Evolutionary conservation across 306 rosid genomes (phyloP).

Genomic region (Arachis hypogaea): DNA sequence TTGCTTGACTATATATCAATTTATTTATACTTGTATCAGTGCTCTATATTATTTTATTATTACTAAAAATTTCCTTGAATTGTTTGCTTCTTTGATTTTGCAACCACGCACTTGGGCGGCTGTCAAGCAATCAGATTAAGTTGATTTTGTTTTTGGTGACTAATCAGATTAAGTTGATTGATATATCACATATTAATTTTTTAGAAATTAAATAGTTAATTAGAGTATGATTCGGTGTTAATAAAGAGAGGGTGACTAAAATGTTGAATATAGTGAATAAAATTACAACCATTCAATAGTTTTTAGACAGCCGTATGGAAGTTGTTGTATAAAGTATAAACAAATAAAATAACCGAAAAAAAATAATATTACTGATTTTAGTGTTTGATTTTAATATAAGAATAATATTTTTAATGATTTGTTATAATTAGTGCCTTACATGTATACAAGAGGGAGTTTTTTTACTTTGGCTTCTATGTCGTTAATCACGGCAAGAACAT

Average conservation of each 20-base stretch:
- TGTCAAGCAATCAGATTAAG: slow-evolving; percentile 13
- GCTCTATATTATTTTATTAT: too few species aligned
- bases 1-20: too few species aligned
- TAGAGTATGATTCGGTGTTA: background rate
- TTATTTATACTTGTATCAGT: too few species aligned
- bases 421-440: too few species aligned
- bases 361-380: too few species aligned
- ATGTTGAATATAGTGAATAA: background rate
- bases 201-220: background rate
- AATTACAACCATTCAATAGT: background rate
- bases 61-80: background rate
- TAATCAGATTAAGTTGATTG: background rate
- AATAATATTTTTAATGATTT: too few species aligned
- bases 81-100: background rate
- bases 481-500: too few species aligned
- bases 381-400: too few species aligned
- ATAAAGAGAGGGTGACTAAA: slow-evolving; percentile 1
- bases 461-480: too few species aligned
- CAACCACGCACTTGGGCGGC: slow-evolving; percentile 1
- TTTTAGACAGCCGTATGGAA: background rate
- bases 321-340: too few species aligned
- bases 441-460: too few species aligned
- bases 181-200: background rate
- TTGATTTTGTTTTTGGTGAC: background rate
- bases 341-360: too few species aligned